Evolutionary conservation across 805 yeast genomes (phyloP).

Genomic region (Starmerella bacillaris): DNA sequence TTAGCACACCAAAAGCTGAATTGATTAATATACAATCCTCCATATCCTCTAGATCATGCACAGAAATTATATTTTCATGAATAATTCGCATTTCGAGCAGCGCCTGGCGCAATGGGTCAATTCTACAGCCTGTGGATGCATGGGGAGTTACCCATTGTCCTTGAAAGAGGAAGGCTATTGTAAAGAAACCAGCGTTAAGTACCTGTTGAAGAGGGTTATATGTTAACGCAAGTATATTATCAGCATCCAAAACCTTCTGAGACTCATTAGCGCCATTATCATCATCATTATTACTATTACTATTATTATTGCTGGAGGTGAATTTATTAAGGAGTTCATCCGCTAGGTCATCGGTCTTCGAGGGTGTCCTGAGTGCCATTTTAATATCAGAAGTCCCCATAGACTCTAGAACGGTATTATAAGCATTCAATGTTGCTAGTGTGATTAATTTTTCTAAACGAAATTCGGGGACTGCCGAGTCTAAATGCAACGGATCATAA

Average conservation of each 20-base stretch:
- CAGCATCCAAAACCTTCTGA: neutral
- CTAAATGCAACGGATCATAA: too few relatives aligned
- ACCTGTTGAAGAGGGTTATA: constrained; percentile 6
- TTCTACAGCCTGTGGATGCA: constrained; percentile 2
- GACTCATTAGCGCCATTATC: neutral
- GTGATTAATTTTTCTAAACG: too few relatives aligned
- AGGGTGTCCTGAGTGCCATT: too few relatives aligned
- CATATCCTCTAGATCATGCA: constrained; percentile 1
- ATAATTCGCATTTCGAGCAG: constrained; percentile 3
- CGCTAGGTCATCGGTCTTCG: too few relatives aligned
- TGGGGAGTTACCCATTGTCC: constrained; percentile 9
- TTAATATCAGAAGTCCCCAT: too few relatives aligned
- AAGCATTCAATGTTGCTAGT: too few relatives aligned
- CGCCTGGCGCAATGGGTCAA: constrained; percentile 7
- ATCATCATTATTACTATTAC: neutral
- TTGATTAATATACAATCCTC: constrained; percentile 7
- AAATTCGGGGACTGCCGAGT: too few relatives aligned
- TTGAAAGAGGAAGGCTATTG: constrained; percentile 3
- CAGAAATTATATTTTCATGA: constrained; percentile 1
- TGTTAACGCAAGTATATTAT: constrained; percentile 2
- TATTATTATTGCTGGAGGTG: too few relatives aligned
- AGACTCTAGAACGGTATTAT: too few relatives aligned
- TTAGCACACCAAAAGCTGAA: neutral
- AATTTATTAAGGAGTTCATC: too few relatives aligned
- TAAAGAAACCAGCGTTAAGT: constrained; percentile 6